phyloP scores from a whole-genome alignment of 805 yeast genomes.

The Kodamaea neixiangensis region DNA sequence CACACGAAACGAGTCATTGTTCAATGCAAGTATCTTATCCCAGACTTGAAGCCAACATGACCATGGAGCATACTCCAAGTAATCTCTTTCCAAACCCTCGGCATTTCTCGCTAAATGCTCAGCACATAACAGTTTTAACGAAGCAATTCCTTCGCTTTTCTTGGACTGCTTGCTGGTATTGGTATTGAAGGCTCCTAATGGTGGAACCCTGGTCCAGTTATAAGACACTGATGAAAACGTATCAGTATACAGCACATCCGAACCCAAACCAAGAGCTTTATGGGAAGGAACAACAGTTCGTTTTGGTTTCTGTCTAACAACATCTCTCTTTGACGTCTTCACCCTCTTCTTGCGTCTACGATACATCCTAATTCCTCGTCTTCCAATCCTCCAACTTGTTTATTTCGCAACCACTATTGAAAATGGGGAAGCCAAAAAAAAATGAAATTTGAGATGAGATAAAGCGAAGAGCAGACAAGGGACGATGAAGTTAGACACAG shows the following conservation, averaged over 20 bases:
- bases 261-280: constrained; percentile 5
- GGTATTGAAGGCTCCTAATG: constrained; percentile 19
- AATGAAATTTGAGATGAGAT: constrained; percentile 9
- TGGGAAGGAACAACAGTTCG: constrained; percentile 1
- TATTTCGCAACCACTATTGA: not conserved
- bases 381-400: not conserved
- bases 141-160: not conserved
- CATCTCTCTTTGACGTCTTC: not conserved
- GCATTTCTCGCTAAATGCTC: constrained; percentile 30
- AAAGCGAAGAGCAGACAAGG: not conserved
- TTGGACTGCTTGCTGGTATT: constrained; percentile 15
- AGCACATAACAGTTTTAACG: constrained; percentile 28
- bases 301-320: not conserved
- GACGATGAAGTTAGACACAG: constrained; percentile 84
- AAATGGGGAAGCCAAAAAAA: not conserved
- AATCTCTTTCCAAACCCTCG: constrained; percentile 19
- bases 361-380: not conserved
- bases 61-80: constrained; percentile 28
- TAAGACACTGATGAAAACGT: constrained; percentile 8
- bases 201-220: constrained; percentile 17
- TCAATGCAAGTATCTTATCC: constrained; percentile 25
- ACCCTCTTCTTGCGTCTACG: not conserved
- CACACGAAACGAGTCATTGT: constrained; percentile 32
- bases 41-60: constrained; percentile 36
- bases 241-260: constrained; percentile 11